A percentile compares a stretch with the other conserved stretches of the same genome.
Evolutionary conservation across 257 asterid genomes (phyloP).

Genomic region (Gentiana macrophylla): DNA sequence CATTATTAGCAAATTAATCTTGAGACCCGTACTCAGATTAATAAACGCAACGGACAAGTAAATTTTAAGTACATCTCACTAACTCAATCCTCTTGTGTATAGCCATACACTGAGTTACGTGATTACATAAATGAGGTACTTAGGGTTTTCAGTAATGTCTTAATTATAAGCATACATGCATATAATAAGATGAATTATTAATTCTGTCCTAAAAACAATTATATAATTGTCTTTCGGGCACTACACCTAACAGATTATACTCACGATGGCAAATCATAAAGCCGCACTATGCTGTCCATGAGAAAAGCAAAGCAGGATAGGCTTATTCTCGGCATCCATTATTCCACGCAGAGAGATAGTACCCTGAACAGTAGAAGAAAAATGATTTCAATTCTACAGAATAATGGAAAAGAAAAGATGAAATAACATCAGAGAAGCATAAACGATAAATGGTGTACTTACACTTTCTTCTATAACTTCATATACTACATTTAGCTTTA

Average conservation of each 20-base stretch:
- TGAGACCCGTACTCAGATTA: too few species aligned
- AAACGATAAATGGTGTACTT: not conserved
- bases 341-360: slow-evolving; percentile 31
- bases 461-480: slow-evolving; percentile 30
- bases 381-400: not conserved
- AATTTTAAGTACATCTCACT: too few species aligned
- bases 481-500: slow-evolving; percentile 25
- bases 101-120: too few species aligned
- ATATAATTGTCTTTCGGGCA: too few species aligned
- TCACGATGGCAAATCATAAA: slow-evolving; percentile 48
- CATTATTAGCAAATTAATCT: too few species aligned
- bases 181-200: too few species aligned
- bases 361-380: slow-evolving; percentile 4
- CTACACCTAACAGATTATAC: slow-evolving; percentile 2
- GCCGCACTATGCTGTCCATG: slow-evolving; percentile 31
- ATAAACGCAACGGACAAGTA: too few species aligned
- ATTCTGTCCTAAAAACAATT: too few species aligned
- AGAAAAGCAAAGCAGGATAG: slow-evolving; percentile 39
- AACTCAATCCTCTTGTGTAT: too few species aligned
- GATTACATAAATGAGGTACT: too few species aligned
- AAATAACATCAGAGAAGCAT: not conserved
- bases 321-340: slow-evolving; percentile 26
- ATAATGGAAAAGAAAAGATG: not conserved
- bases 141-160: too few species aligned
- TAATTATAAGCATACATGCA: too few species aligned